Base-by-base conservation (phyloP, 208 protist species). In the Acanthamoeba polyphaga region DNA sequence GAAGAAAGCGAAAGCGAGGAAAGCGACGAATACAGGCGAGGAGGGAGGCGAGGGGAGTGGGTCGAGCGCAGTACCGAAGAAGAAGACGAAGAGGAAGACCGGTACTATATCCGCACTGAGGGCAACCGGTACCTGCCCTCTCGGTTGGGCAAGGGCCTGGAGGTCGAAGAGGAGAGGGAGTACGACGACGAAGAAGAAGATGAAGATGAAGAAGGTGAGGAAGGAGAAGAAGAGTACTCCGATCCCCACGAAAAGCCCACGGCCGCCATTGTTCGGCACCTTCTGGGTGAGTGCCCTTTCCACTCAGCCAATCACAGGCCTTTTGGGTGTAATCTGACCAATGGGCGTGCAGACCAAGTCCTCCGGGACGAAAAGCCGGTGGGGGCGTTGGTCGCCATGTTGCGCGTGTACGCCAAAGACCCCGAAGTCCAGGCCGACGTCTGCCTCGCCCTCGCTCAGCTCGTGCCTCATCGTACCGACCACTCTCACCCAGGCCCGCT, bases 401-500 rank as follows among this genome's bases (percentile, higher is more conserved):
- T 74, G 12, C 66, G 66, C 3, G 66, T 74, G 12, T 74, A 74
- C 66, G 12, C 66, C n/a, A n/a, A 38, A 12, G 66, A 74, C 66
- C 19, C 66, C n/a, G 66, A 74, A 29, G 66, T 74, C 17, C 66
- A 74, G 29, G 66, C 66, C n/a, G 66, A 74, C 66, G 66, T 74
- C 19, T 74, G 66, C 29, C 66, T 74, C 19, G 66, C 66, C 9
- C 66, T 74, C 10, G 66, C 66, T 4, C n/a, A 74, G 66, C 24
- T 74, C 19, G 66, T 74, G 22, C 66, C 66, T 74, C 66, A 74
- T 3, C 66, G 66, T 74, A 74, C 66, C 19, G 29, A 60, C 55
- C 15, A 4, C 55, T 19, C 10, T 60, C 55, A n/a, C 6, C 55
- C 55, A 19, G 10, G 10, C 55, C 15, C 15, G 55, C 55, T 24